Base-by-base conservation (phyloP, 805 yeast species). In the Maudiozyma pseudohumilis region DNA sequence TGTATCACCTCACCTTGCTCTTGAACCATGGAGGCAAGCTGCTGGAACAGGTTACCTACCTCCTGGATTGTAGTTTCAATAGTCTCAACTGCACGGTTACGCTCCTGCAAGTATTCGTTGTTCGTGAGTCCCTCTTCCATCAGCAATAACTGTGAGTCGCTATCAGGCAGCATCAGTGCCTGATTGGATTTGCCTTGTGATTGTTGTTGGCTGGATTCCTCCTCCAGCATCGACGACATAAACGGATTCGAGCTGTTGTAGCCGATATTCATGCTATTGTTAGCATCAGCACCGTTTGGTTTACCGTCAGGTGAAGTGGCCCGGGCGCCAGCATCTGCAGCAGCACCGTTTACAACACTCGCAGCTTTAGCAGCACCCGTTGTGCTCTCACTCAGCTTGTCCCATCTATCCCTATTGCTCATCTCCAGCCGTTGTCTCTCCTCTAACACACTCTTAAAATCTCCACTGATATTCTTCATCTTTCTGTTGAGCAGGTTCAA, bases 1-100 rank as follows among this genome's bases (percentile, higher is more conserved):
- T 89, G 97, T 40, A 92, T 89, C 12, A 82, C 83, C 51, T 92
- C 98, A 29, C 97, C 89, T 62, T 92, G 98, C 59, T 92, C 97
- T 44, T 84, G 87, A 6, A 92, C 96, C 97, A 92, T 89, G 1
- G 94, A 81, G 5, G 97, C 95, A 50, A 92, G 69, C 61, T 92
- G 98, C 51, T 84, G 89, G 64, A 92, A 92, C 42, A 92, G 69
- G 35, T 83, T 81, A 30, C 98, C 98, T 34, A 92, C 95, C 60
- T 92, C 97, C 53, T 89, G 89, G 43, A 92, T 92, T 0, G 98
- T 92, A n/a, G 86, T 73, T 57, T 92, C 98, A 35, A 92, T 92
- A 0, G 96, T 85, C 55, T 89, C 97, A 36, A 92, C 96, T 0
- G 98, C 98, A 32, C 78, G 60, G 50, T 78, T 80, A 52, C 98